Conservation (phyloP, 768 basidiomycete genomes). For the Neoboletus magnificus region DNA sequence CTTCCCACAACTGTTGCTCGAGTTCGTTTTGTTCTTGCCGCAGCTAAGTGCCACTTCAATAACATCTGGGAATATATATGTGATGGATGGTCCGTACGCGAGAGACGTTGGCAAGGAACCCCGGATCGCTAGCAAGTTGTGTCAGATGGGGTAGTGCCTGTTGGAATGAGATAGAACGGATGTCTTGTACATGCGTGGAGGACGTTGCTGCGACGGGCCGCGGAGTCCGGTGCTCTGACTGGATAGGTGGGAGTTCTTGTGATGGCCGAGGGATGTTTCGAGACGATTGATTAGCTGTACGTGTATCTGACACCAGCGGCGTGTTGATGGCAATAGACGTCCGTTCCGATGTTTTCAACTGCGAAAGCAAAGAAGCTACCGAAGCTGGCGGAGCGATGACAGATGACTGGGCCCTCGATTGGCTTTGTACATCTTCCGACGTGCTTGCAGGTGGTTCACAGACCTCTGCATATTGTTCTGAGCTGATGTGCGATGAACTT, state of each 20-base stretch:
- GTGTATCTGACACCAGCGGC: slow-evolving; percentile 7
- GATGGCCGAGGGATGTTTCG: slow-evolving; percentile 8
- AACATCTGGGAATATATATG: not conserved
- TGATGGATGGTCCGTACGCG: slow-evolving; percentile 42
- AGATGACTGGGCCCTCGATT: slow-evolving; percentile 2
- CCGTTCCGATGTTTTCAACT: slow-evolving; percentile 42
- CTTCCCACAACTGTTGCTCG: slow-evolving; percentile 67
- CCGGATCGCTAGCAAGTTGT: slow-evolving; percentile 51
- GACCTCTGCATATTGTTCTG: slow-evolving; percentile 1
- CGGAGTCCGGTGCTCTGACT: slow-evolving; percentile 12
- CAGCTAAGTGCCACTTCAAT: slow-evolving; percentile 43
- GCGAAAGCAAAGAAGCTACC: slow-evolving; percentile 64
- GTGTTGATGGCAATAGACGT: slow-evolving; percentile 10
- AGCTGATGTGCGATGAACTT: not conserved
- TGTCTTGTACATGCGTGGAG: slow-evolving; percentile 30
- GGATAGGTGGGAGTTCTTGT: slow-evolving; percentile 12
- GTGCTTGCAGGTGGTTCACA: slow-evolving; percentile 6
- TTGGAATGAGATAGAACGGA: slow-evolving; percentile 57
- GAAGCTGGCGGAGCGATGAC: slow-evolving; percentile 30
- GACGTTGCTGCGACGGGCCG: slow-evolving; percentile 5
- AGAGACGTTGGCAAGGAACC: slow-evolving; percentile 46
- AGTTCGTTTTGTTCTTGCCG: slow-evolving; percentile 67
- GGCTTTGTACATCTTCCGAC: slow-evolving; percentile 3
- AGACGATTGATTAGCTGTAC: slow-evolving; percentile 8
- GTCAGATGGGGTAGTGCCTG: slow-evolving; percentile 69